A percentile compares a stretch with the other conserved stretches of the same genome.
phyloP scores from a whole-genome alignment of 2,329 filamentous ascomycete genomes.

The Shiraia bambusicola region DNA sequence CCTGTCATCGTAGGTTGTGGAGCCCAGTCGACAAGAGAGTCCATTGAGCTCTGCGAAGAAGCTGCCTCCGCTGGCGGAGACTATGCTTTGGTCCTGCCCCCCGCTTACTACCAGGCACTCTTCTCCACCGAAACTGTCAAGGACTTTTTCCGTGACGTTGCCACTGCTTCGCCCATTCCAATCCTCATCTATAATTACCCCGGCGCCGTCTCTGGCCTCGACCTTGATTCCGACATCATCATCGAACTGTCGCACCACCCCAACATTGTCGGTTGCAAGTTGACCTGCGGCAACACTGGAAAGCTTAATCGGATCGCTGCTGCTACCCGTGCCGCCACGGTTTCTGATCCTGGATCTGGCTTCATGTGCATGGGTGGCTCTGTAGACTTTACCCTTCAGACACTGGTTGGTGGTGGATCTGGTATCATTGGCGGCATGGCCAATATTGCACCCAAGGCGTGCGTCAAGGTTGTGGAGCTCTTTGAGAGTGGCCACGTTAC shows the following conservation, averaged over 20 bases:
- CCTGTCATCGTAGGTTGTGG: conserved; percentile 77
- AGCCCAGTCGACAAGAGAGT: conserved; percentile 71
- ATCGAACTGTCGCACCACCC: conserved; percentile 61
- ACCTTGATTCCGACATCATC: conserved; percentile 65
- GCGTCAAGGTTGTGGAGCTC: conserved; percentile 61
- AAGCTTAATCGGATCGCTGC: conserved; percentile 64
- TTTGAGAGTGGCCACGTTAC: conserved; percentile 61
- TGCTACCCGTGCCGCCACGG: conserved; percentile 48
- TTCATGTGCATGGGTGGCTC: conserved; percentile 74
- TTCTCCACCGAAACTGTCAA: conserved; percentile 62
- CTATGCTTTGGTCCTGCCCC: conserved; percentile 74
- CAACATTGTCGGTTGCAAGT: conserved; percentile 69
- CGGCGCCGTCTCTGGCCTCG: conserved; percentile 63
- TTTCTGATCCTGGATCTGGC: conserved; percentile 46
- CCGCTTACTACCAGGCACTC: conserved; percentile 71
- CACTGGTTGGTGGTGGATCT: conserved; percentile 67
- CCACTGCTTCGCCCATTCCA: conserved; percentile 63
- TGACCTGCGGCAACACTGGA: conserved; percentile 70
- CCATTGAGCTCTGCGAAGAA: conserved; percentile 68
- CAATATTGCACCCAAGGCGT: conserved; percentile 69
- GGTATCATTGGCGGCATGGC: conserved; percentile 72
- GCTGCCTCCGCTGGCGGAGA: conserved; percentile 70
- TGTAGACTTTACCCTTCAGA: conserved; percentile 73
- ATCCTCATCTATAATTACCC: conserved; percentile 72
- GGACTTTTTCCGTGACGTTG: conserved; percentile 67